A percentile compares a stretch with the other conserved stretches of the same genome.
phyloP scores from a whole-genome alignment of 176 grass and related monocot species.

The Rhynchospora tenuis region DNA sequence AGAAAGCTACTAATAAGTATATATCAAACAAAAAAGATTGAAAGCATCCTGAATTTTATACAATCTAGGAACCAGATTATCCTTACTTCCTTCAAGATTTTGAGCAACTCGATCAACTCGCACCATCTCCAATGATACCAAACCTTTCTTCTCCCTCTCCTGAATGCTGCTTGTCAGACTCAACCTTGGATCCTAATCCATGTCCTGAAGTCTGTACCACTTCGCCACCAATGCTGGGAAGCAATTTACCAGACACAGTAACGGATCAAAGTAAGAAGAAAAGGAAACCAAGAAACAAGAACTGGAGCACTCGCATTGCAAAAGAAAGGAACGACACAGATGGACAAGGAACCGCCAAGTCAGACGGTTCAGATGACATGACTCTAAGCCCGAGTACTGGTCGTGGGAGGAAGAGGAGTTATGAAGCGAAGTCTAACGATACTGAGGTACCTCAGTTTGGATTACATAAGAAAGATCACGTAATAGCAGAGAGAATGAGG shows the following conservation, averaged over 20 bases:
- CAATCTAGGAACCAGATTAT: background rate
- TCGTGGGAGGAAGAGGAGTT: no score
- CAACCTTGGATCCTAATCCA: background rate
- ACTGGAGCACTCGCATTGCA: no score
- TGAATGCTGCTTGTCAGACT: background rate
- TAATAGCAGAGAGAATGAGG: conserved; percentile 4
- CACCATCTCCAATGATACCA: background rate
- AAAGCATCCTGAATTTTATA: background rate
- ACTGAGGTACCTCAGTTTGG: background rate
- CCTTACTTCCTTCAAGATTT: background rate
- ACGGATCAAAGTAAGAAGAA: no score
- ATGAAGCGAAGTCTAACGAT: no score
- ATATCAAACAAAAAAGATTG: background rate
- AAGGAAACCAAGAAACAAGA: no score
- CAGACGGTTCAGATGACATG: no score
- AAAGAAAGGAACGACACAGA: no score
- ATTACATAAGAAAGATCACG: background rate
- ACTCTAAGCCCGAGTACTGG: no score
- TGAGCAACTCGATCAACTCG: background rate
- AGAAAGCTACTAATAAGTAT: no score
- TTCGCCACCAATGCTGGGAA: background rate
- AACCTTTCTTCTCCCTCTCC: background rate
- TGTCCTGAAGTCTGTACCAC: background rate
- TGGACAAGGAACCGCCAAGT: no score
- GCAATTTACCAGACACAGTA: no score